phyloP scores from a whole-genome alignment of 352 stramenopile species.

The Thalassiosira oceanica region DNA sequence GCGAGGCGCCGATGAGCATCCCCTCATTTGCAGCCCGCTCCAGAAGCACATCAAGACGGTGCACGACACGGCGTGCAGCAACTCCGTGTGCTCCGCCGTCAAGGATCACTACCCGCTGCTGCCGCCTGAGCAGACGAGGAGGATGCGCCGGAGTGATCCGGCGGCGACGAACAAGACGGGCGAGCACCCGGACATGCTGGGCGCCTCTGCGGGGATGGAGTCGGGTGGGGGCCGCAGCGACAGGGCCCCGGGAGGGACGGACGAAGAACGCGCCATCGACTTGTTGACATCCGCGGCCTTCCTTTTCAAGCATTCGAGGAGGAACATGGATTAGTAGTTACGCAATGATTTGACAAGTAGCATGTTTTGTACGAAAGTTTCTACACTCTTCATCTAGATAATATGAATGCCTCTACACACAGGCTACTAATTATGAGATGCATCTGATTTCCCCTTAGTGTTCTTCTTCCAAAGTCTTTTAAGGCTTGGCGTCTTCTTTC shows the following conservation, averaged over 20 bases:
- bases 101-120: constrained; percentile 29
- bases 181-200: constrained; percentile 15
- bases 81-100: constrained; percentile 12
- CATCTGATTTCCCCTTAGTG: too few species aligned
- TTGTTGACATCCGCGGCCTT: constrained; percentile 35
- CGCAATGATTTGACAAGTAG: too few species aligned
- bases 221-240: too few species aligned
- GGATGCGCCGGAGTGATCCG: background rate
- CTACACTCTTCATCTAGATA: too few species aligned
- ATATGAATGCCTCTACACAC: too few species aligned
- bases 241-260: background rate
- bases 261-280: constrained; percentile 19
- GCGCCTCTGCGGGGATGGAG: constrained; percentile 1
- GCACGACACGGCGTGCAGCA: constrained; percentile 22
- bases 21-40: constrained; percentile 27
- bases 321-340: too few species aligned
- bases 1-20: constrained; percentile 10
- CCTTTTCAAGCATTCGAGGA: too few species aligned
- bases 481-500: too few species aligned
- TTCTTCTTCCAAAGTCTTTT: too few species aligned
- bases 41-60: constrained; percentile 31
- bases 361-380: too few species aligned
- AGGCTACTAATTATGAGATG: too few species aligned
- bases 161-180: background rate
- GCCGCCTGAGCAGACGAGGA: constrained; percentile 3